Conservation (phyloP, 1,284 basidiomycete species). For the Rhodotorula sp. region DNA sequence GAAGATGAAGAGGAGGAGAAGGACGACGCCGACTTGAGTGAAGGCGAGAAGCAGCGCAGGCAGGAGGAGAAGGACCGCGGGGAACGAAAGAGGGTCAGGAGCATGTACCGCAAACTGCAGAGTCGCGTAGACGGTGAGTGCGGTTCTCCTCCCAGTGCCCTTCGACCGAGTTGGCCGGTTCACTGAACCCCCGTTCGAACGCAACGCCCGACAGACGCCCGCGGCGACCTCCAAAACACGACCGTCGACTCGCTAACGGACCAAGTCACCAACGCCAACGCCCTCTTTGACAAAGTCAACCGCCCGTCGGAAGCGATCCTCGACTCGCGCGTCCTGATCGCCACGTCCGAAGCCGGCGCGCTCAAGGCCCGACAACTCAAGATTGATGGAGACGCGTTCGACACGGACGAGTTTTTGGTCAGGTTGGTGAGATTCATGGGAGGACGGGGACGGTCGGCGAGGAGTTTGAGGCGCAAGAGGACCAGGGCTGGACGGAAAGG, state of each 20-base stretch:
- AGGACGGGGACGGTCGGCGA: slow-evolving; percentile 54
- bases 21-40: slow-evolving; percentile 16
- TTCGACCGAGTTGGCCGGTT: no score
- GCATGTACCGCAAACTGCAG: slow-evolving; percentile 26
- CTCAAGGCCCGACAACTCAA: slow-evolving; percentile 82
- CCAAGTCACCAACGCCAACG: slow-evolving; percentile 29
- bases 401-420: slow-evolving; percentile 75
- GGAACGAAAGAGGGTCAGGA: slow-evolving; percentile 13
- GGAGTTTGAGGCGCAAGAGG: slow-evolving; percentile 17
- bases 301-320: slow-evolving; percentile 46
- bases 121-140: slow-evolving; percentile 21
- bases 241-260: slow-evolving; percentile 26
- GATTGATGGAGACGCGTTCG: slow-evolving; percentile 74
- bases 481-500: slow-evolving; percentile 55
- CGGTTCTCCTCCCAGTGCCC: no score
- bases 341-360: slow-evolving; percentile 48
- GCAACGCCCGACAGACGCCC: slow-evolving; percentile 15
- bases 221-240: slow-evolving; percentile 37
- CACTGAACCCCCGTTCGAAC: background rate
- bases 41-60: slow-evolving; percentile 6
- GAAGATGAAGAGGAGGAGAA: slow-evolving; percentile 3
- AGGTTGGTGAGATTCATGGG: slow-evolving; percentile 71
- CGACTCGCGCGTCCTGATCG: slow-evolving; percentile 44
- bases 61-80: slow-evolving; percentile 2
- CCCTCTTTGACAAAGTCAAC: slow-evolving; percentile 39